phyloP scores from a whole-genome alignment of 2,329 filamentous ascomycete species.

The Westerdykella ornata region DNA sequence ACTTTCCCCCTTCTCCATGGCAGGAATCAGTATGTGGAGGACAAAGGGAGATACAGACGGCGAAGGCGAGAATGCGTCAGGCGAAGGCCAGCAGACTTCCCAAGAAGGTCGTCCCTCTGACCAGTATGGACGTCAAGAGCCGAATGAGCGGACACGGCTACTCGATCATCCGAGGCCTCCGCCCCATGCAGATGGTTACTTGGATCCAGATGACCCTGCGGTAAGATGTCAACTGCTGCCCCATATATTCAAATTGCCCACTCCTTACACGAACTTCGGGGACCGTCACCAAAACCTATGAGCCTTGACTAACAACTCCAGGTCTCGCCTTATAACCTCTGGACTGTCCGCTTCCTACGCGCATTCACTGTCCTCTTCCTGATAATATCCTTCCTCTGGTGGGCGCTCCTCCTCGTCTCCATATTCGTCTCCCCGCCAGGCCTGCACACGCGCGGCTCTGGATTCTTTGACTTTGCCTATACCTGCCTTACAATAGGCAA shows the following conservation, averaged over 20 bases:
- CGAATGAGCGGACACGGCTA: constrained; percentile 59
- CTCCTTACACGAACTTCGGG: background rate
- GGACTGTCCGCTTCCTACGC: constrained; percentile 75
- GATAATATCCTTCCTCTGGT: constrained; percentile 77
- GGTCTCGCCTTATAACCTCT: constrained; percentile 89
- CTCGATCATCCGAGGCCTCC: constrained; percentile 51
- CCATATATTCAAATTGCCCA: background rate
- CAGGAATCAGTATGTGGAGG: constrained; percentile 50
- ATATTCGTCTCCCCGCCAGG: constrained; percentile 85
- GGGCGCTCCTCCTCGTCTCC: constrained; percentile 80
- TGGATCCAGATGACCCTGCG: constrained; percentile 74
- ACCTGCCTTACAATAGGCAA: constrained; percentile 71
- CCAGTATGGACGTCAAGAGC: constrained; percentile 41
- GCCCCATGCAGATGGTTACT: constrained; percentile 57
- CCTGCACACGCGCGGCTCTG: constrained; percentile 80
- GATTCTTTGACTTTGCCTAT: constrained; percentile 83
- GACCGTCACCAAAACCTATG: background rate
- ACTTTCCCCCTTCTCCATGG: background rate
- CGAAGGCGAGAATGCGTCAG: constrained; percentile 22
- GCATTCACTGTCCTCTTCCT: constrained; percentile 73
- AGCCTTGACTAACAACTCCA: constrained; percentile 16
- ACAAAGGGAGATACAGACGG: constrained; percentile 45
- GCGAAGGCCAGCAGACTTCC: constrained; percentile 30
- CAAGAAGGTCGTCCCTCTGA: constrained; percentile 8
- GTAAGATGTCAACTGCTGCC: constrained; percentile 45